Evolutionary conservation across 352 stramenopile genomes (phyloP), one percentile per base, ranked within the genome.

Genomic region (Phytophthora agathidicida): DNA sequence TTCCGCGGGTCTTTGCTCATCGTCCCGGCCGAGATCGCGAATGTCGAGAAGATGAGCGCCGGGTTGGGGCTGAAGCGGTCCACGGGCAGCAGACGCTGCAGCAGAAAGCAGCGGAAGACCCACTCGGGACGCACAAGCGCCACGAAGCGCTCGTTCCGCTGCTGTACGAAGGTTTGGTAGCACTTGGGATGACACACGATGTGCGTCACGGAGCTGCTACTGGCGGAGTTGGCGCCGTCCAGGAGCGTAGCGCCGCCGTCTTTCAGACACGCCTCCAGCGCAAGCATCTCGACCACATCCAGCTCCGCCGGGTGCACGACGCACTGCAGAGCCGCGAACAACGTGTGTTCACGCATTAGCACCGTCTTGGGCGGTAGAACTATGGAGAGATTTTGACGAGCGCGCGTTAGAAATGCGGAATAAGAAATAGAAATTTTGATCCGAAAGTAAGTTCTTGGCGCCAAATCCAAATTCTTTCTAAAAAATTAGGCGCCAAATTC

Each of bases 1-100:
- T 91, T 91, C 50, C 77, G 64, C 23, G 80, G 81, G 59, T 96
- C 86, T 51, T 89, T 91, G 24, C 84, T 81, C 50, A 96, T 91
- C 1, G 78, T 70, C 2, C 80, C 73, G 1, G 81, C 81, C 13
- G 85, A 81, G 32, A 96, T 79, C 28, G 82, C 83, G 24, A 96
- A 68, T 16, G 77, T 85, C 20, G 82, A 87, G 58, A 96, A 93
- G 44, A 96, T 77, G 23, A 89, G 75, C 44, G 57, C 64, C 43
- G 84, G 84, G 51, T 94, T 80, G 22, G 86, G 80, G 51, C 77
- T 94, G 56, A 96, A 96, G 27, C 68, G 75, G 55, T 93, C 81
- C 31, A 78, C 75, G 0, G 84, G 82, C 7, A 94, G 45, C 24
- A 88, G 46, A 7, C 60, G 57, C 60, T 92, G 84, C 51, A 90